phyloP scores from a whole-genome alignment of 805 yeast species.

The Candida hungchunana region DNA sequence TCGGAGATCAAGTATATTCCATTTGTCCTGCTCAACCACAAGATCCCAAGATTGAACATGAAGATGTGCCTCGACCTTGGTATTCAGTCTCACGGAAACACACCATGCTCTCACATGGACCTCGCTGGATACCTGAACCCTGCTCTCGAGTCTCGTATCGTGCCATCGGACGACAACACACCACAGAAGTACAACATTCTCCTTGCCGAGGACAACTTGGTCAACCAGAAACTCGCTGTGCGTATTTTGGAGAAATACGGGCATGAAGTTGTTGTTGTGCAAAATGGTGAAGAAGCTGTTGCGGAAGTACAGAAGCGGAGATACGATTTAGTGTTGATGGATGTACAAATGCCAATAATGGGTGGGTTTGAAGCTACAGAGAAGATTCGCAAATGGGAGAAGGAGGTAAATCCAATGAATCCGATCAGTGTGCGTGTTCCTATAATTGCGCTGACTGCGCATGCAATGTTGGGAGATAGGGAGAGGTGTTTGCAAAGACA shows the following conservation, averaged over 20 bases:
- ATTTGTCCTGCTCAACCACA: constrained; percentile 70
- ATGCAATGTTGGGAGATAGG: constrained; percentile 90
- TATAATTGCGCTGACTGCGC: constrained; percentile 85
- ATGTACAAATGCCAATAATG: constrained; percentile 93
- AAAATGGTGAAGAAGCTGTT: constrained; percentile 77
- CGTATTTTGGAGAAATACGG: constrained; percentile 81
- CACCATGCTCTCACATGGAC: constrained; percentile 80
- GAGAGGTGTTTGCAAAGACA: constrained; percentile 83
- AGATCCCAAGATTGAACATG: constrained; percentile 73
- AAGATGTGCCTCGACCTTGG: constrained; percentile 81
- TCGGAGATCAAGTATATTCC: constrained; percentile 85
- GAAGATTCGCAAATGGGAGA: constrained; percentile 82
- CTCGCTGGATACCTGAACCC: constrained; percentile 81
- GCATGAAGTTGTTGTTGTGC: constrained; percentile 78
- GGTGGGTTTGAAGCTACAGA: constrained; percentile 92
- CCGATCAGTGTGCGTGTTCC: constrained; percentile 73
- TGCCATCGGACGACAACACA: constrained; percentile 76
- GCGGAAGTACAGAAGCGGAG: constrained; percentile 63
- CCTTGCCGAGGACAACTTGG: constrained; percentile 83
- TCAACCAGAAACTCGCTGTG: constrained; percentile 83
- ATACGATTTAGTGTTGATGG: constrained; percentile 84
- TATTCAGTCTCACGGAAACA: constrained; percentile 82
- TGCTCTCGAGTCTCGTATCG: constrained; percentile 77
- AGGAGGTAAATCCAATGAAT: constrained; percentile 65
- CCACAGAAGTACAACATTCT: constrained; percentile 69